Conservation (phyloP, 164 flowering plant species). For the Dillenia turbinata region DNA sequence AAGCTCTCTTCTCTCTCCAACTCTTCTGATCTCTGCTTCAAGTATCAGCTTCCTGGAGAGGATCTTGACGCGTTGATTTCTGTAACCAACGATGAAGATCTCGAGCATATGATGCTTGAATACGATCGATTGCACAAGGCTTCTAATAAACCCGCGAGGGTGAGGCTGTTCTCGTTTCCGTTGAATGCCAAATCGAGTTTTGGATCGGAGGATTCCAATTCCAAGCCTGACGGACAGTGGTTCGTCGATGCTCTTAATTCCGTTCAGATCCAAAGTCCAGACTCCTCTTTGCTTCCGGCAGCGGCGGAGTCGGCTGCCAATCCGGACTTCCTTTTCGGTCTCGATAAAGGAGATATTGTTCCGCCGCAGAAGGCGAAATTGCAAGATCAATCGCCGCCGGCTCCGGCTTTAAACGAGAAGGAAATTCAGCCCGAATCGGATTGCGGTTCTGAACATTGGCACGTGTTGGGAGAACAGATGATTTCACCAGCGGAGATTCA, state of each 20-base stretch:
- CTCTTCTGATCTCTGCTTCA: constrained; percentile 35
- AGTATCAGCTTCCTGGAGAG: constrained; percentile 85
- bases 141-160: constrained; percentile 57
- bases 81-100: constrained; percentile 78
- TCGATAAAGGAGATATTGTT: constrained; percentile 40
- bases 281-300: constrained; percentile 26
- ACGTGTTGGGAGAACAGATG: constrained; percentile 21
- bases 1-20: constrained; percentile 44
- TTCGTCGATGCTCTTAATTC: constrained; percentile 79
- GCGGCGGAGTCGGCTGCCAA: constrained; percentile 9
- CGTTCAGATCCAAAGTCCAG: constrained; percentile 32
- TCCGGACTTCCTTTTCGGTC: constrained; percentile 69
- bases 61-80: constrained; percentile 82
- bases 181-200: constrained; percentile 15
- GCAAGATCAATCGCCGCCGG: constrained; percentile 16
- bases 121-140: constrained; percentile 59
- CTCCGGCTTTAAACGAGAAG: constrained; percentile 14
- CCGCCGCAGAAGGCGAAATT: constrained; percentile 14
- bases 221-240: constrained; percentile 56
- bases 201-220: constrained; percentile 23
- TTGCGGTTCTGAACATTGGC: constrained; percentile 24
- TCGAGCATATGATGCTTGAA: constrained; percentile 83
- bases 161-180: constrained; percentile 56
- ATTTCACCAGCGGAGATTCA: constrained; percentile 37
- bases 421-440: constrained; percentile 16